These are phyloP conservation scores for Primulina huaijiensis DNA, from an alignment of 257 asterid genomes.

Conservation along the genomic window DNA sequence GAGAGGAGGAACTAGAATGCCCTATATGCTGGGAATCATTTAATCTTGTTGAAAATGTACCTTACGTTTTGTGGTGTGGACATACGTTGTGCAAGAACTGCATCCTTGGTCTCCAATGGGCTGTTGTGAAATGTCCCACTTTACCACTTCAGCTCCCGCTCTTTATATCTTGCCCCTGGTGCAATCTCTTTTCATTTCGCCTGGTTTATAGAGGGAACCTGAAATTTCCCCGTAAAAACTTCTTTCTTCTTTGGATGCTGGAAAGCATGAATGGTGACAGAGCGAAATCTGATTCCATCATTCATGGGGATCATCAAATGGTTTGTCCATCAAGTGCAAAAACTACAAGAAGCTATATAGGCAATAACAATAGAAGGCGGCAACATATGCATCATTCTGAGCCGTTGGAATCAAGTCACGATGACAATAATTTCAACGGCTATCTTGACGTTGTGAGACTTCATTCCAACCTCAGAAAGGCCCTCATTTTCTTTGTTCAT, in stretches of 20 bases:
- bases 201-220: slow-evolving; percentile 71
- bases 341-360: slow-evolving; percentile 33
- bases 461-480: slow-evolving; percentile 50
- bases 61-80: slow-evolving; percentile 92
- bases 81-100: slow-evolving; percentile 98
- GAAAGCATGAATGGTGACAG: slow-evolving; percentile 95
- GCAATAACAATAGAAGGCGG: slow-evolving; percentile 35
- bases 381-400: slow-evolving; percentile 36
- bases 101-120: slow-evolving; percentile 85
- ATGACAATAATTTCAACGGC: slow-evolving; percentile 28
- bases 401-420: slow-evolving; percentile 41
- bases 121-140: slow-evolving; percentile 74
- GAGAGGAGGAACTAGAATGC: slow-evolving; percentile 79
- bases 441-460: slow-evolving; percentile 52
- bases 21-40: slow-evolving; percentile 97
- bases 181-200: slow-evolving; percentile 73
- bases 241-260: slow-evolving; percentile 96
- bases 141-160: slow-evolving; percentile 89
- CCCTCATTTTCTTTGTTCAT: slow-evolving; percentile 67
- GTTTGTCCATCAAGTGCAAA: slow-evolving; percentile 46
- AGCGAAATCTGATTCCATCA: slow-evolving; percentile 50
- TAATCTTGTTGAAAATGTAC: slow-evolving; percentile 89
- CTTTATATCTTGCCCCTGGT: slow-evolving; percentile 93
- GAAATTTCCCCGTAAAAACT: slow-evolving; percentile 84
- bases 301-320: slow-evolving; percentile 49